Conservation (phyloP, 129 eudicot species). For the Chrysanthemum lavandulifolium region DNA sequence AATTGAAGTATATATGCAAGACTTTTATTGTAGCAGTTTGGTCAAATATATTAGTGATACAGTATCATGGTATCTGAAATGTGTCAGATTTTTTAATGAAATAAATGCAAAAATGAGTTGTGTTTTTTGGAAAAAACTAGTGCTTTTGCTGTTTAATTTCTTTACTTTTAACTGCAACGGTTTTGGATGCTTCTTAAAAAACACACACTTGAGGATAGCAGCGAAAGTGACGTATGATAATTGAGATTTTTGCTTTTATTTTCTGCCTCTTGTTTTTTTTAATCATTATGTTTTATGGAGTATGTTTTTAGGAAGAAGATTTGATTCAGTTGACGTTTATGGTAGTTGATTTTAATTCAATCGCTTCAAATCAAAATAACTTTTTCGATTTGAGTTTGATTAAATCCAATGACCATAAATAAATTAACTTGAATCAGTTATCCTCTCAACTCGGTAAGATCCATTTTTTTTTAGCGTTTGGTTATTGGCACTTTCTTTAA, state of each 20-base stretch:
- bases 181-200: constrained; percentile 11
- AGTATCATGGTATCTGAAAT: not conserved
- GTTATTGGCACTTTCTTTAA: no score
- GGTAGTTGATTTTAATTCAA: no score
- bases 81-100: constrained; percentile 25
- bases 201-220: constrained; percentile 3
- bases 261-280: not conserved
- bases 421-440: no score
- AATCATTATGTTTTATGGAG: not conserved
- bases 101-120: constrained; percentile 28
- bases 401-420: no score
- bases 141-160: constrained; percentile 10
- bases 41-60: constrained; percentile 3
- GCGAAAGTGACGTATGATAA: constrained; percentile 24
- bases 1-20: not conserved
- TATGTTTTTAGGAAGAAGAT: no score
- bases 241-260: not conserved
- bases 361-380: no score
- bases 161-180: constrained; percentile 19
- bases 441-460: no score
- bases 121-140: constrained; percentile 10
- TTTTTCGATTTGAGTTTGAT: no score
- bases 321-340: no score
- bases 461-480: no score
- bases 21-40: not conserved